phyloP scores from a whole-genome alignment of 139 green algal species.

The Micractinium sp. region DNA sequence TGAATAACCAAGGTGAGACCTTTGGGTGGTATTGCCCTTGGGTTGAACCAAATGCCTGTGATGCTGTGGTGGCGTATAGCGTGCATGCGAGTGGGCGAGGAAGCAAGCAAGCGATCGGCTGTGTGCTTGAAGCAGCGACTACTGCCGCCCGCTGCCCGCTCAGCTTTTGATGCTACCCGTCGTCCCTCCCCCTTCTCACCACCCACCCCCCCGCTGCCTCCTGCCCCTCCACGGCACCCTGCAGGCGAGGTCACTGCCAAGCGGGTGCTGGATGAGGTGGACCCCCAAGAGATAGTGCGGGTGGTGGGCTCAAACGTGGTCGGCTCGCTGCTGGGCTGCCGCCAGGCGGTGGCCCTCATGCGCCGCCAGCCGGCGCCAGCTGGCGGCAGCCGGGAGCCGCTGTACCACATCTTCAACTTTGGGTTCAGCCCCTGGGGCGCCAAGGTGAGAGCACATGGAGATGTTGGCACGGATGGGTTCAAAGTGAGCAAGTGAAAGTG shows the following conservation, averaged over 20 bases:
- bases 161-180: neutral
- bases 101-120: neutral
- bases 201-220: neutral
- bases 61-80: neutral
- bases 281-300: conserved; percentile 43
- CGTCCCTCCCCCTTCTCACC: neutral
- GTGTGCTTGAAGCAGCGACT: neutral
- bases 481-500: neutral
- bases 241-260: conserved; percentile 62
- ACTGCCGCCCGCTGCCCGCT: no score
- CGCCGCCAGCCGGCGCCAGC: conserved; percentile 39
- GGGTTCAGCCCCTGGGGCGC: conserved; percentile 39
- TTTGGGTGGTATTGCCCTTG: no score
- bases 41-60: neutral
- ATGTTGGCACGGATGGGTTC: neutral
- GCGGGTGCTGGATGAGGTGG: conserved; percentile 56
- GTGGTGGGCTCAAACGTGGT: conserved; percentile 66
- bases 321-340: conserved; percentile 59
- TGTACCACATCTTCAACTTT: conserved; percentile 56
- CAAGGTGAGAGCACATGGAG: conserved; percentile 5
- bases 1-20: conserved; percentile 68
- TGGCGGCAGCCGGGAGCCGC: neutral
- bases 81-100: neutral
- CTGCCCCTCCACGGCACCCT: neutral
- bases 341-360: conserved; percentile 61